phyloP scores from a whole-genome alignment of 495 filamentous ascomycete genomes.

The Articulospora tetracladia region DNA sequence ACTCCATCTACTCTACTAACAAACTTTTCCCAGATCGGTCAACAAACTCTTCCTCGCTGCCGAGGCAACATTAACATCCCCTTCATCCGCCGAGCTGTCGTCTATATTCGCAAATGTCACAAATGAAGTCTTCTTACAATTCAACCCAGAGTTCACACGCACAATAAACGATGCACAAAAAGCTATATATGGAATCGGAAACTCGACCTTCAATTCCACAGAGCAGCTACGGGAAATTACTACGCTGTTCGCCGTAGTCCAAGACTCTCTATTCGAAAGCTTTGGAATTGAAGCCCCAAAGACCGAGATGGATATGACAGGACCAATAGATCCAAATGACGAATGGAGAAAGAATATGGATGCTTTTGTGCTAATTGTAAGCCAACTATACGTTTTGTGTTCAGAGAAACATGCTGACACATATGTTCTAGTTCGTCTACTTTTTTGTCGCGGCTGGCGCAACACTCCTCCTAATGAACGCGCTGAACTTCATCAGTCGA shows the following conservation, averaged over 20 bases:
- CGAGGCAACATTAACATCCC: neutral
- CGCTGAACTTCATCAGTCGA: slow-evolving; percentile 34
- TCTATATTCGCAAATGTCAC: slow-evolving; percentile 25
- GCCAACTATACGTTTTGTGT: neutral
- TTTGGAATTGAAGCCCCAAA: slow-evolving; percentile 30
- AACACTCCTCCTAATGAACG: slow-evolving; percentile 35
- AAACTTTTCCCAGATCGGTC: neutral
- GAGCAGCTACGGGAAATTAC: slow-evolving; percentile 11
- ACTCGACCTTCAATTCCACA: slow-evolving; percentile 7
- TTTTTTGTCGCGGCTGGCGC: slow-evolving; percentile 41
- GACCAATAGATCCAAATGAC: slow-evolving; percentile 6
- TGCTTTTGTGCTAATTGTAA: slow-evolving; percentile 7
- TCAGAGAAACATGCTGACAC: neutral
- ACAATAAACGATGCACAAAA: neutral
- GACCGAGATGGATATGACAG: slow-evolving; percentile 6
- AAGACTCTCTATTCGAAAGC: slow-evolving; percentile 27
- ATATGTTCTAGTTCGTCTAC: slow-evolving; percentile 42
- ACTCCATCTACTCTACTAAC: neutral
- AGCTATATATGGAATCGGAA: slow-evolving; percentile 5
- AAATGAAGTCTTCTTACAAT: slow-evolving; percentile 21
- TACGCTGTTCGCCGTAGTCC: slow-evolving; percentile 24
- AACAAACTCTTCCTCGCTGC: neutral
- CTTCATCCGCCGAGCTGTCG: neutral
- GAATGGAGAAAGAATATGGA: slow-evolving; percentile 9
- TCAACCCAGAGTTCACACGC: slow-evolving; percentile 3